Evolutionary conservation across 2,329 filamentous ascomycete species (phyloP).

Genomic region (Talaromyces piceae): DNA sequence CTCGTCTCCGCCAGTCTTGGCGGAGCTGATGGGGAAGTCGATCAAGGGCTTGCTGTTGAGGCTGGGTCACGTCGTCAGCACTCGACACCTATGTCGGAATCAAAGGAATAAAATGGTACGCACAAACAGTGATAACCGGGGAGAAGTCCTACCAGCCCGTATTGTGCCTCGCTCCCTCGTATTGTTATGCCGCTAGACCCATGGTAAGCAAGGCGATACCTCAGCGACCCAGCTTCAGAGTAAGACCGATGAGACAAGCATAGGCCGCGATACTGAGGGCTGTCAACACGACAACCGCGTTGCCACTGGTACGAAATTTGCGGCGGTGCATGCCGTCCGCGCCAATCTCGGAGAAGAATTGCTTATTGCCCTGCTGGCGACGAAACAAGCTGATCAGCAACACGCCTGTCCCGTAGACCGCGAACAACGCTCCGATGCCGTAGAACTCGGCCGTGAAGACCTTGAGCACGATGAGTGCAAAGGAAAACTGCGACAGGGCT

Average conservation of each 20-base stretch:
- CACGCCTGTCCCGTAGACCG: constrained; percentile 80
- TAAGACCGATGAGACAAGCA: constrained; percentile 52
- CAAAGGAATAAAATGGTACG: no score
- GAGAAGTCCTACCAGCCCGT: neutral
- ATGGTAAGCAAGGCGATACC: constrained; percentile 13
- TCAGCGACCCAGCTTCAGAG: constrained; percentile 38
- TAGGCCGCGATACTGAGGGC: constrained; percentile 57
- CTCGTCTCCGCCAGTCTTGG: constrained; percentile 3
- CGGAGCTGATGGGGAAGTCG: constrained; percentile 4
- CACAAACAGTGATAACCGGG: neutral
- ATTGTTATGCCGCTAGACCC: neutral
- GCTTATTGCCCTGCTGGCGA: constrained; percentile 82
- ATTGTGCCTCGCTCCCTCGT: neutral
- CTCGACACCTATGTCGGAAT: no score
- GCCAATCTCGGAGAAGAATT: constrained; percentile 65
- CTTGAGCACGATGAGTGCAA: constrained; percentile 87
- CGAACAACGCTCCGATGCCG: constrained; percentile 90
- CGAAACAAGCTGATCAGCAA: constrained; percentile 77
- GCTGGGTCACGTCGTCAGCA: neutral
- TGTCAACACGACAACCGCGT: constrained; percentile 57
- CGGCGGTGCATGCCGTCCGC: constrained; percentile 55
- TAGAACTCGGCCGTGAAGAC: constrained; percentile 98
- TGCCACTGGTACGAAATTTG: constrained; percentile 59
- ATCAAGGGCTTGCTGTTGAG: constrained; percentile 1
- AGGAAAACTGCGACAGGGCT: constrained; percentile 88